A percentile compares a stretch with the other conserved stretches of the same genome.
Evolutionary conservation across 345 rosid species (phyloP).

Genomic region (Hibiscus trionum): DNA sequence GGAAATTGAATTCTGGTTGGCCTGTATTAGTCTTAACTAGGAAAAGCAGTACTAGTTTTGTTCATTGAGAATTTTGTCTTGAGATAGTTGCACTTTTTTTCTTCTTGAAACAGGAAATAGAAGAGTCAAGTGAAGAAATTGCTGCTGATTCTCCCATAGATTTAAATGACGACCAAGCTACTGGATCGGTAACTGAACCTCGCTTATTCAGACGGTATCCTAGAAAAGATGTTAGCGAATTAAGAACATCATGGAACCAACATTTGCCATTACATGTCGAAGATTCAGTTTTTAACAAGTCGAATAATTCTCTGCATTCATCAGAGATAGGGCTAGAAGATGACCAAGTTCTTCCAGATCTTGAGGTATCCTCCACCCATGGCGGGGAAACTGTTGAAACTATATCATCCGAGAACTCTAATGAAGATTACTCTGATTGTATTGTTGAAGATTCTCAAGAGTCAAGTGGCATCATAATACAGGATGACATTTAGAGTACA

Average conservation of each 20-base stretch:
- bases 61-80: neutral
- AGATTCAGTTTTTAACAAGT: slow-evolving; percentile 17
- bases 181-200: slow-evolving; percentile 7
- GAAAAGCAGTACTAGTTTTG: neutral
- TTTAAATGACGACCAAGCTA: slow-evolving; percentile 3
- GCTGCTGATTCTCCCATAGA: slow-evolving; percentile 22
- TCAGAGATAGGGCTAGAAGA: slow-evolving; percentile 13
- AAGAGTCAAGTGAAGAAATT: slow-evolving; percentile 28
- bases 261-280: slow-evolving; percentile 12
- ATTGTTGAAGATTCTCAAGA: slow-evolving; percentile 29
- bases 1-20: neutral
- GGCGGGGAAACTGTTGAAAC: neutral
- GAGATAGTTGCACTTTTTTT: neutral
- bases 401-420: slow-evolving; percentile 8
- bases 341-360: neutral
- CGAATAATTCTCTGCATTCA: slow-evolving; percentile 20
- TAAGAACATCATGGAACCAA: slow-evolving; percentile 11
- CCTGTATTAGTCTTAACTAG: neutral
- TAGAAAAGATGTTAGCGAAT: neutral
- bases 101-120: slow-evolving; percentile 39
- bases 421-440: slow-evolving; percentile 7
- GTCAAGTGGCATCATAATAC: neutral
- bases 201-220: neutral
- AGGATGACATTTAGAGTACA: slow-evolving; percentile 12
- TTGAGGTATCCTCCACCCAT: slow-evolving; percentile 8